A percentile compares a stretch with the other conserved stretches of the same genome.
phyloP scores from a whole-genome alignment of 805 yeast genomes.

The Blastobotrys muscicola region DNA sequence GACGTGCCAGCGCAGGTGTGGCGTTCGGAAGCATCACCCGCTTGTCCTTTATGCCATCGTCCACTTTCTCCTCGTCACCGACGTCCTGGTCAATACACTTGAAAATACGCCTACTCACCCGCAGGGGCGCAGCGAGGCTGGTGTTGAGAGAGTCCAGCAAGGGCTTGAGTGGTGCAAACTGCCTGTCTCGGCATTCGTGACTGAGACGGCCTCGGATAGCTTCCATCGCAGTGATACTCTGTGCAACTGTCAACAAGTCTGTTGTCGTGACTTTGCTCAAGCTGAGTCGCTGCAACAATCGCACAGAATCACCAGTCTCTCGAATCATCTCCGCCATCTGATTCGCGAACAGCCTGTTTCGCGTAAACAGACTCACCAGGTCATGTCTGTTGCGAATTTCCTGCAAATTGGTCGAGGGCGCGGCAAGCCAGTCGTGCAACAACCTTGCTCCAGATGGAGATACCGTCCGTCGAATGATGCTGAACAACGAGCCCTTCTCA shows the following conservation, averaged over 20 bases:
- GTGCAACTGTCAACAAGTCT: conserved; percentile 37
- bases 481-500: conserved; percentile 58
- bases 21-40: conserved; percentile 4
- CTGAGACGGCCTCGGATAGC: conserved; percentile 20
- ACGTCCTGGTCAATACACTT: conserved; percentile 30
- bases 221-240: conserved; percentile 30
- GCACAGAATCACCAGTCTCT: conserved; percentile 37
- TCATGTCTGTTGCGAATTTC: conserved; percentile 51
- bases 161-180: too few relatives aligned
- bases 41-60: conserved; percentile 4
- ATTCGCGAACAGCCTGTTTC: conserved; percentile 36
- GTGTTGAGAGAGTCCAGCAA: conserved; percentile 6
- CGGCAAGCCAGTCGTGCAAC: conserved; percentile 71
- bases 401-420: conserved; percentile 56
- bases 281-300: conserved; percentile 28
- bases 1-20: conserved; percentile 11
- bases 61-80: background rate
- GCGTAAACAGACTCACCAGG: conserved; percentile 36
- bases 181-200: background rate
- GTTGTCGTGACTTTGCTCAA: conserved; percentile 35
- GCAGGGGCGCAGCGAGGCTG: conserved; percentile 22
- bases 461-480: conserved; percentile 61
- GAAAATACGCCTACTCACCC: conserved; percentile 36
- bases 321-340: conserved; percentile 56
- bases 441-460: conserved; percentile 76